phyloP scores from a whole-genome alignment of 768 basidiomycete species.

The Suillus fuscotomentosus region DNA sequence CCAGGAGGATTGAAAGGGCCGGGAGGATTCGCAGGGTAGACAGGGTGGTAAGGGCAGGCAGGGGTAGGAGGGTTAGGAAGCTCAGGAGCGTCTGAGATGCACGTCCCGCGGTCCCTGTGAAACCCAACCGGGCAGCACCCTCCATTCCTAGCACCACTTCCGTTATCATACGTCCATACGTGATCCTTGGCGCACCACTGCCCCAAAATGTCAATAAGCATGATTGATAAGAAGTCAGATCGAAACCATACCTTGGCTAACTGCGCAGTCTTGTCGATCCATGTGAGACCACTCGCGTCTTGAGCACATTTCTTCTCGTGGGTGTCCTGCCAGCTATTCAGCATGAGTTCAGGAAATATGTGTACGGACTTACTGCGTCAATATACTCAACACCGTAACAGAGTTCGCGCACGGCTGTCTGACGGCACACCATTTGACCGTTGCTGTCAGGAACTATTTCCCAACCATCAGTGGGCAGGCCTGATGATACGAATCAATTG shows the following conservation, averaged over 20 bases:
- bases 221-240: background rate
- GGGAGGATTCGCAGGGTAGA: too few species aligned
- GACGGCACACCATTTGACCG: background rate
- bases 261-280: background rate
- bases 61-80: background rate
- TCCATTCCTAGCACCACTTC: background rate
- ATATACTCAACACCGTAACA: background rate
- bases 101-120: background rate
- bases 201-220: background rate
- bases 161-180: background rate
- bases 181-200: background rate
- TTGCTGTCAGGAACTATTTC: background rate
- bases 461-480: background rate
- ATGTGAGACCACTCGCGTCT: background rate
- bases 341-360: background rate
- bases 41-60: too few species aligned
- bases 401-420: background rate
- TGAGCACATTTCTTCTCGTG: background rate
- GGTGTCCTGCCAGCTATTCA: background rate
- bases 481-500: background rate
- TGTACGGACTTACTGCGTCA: background rate
- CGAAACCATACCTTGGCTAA: background rate
- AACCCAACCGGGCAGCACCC: background rate
- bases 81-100: background rate
- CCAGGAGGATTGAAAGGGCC: too few species aligned